These are phyloP conservation scores for Metschnikowia similis DNA, from an alignment of 805 yeast genomes.

Conservation along the genomic window DNA sequence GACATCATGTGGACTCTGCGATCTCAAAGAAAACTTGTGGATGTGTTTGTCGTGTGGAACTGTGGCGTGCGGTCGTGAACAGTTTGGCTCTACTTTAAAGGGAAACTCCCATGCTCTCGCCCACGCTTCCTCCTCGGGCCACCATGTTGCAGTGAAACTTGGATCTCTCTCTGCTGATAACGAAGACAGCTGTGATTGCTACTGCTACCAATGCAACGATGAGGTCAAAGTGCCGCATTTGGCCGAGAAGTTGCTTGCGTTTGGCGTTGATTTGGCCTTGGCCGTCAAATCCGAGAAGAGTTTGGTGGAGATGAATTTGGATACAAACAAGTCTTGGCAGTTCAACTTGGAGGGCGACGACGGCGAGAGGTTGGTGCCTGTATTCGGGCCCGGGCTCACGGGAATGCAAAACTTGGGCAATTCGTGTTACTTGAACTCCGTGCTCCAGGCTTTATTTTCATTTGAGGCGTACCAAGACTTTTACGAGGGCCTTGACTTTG, in stretches of 20 bases:
- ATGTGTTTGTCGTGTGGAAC: constrained; percentile 85
- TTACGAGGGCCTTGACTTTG: constrained; percentile 33
- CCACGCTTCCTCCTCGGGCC: constrained; percentile 59
- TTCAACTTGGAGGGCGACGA: constrained; percentile 71
- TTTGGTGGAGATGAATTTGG: constrained; percentile 83
- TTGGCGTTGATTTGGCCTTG: constrained; percentile 59
- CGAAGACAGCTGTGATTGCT: constrained; percentile 61
- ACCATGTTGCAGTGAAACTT: constrained; percentile 82
- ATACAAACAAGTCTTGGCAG: constrained; percentile 91
- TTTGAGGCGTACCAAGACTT: constrained; percentile 34
- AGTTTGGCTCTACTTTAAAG: constrained; percentile 82
- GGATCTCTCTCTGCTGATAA: constrained; percentile 81
- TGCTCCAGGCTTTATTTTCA: constrained; percentile 64
- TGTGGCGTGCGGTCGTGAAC: constrained; percentile 93
- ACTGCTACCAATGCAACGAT: constrained; percentile 85
- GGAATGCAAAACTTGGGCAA: constrained; percentile 91
- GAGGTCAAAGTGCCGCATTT: constrained; percentile 74
- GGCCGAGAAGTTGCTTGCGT: constrained; percentile 44
- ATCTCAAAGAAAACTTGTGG: constrained; percentile 79
- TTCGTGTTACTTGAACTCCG: constrained; percentile 85
- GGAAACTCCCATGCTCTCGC: constrained; percentile 88
- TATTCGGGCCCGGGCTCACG: constrained; percentile 73
- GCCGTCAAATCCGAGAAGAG: constrained; percentile 79
- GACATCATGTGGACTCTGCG: constrained; percentile 54
- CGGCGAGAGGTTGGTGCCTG: constrained; percentile 60